Evolutionary conservation across 164 flowering plant species (phyloP).

Genomic region (Malania oleifera): DNA sequence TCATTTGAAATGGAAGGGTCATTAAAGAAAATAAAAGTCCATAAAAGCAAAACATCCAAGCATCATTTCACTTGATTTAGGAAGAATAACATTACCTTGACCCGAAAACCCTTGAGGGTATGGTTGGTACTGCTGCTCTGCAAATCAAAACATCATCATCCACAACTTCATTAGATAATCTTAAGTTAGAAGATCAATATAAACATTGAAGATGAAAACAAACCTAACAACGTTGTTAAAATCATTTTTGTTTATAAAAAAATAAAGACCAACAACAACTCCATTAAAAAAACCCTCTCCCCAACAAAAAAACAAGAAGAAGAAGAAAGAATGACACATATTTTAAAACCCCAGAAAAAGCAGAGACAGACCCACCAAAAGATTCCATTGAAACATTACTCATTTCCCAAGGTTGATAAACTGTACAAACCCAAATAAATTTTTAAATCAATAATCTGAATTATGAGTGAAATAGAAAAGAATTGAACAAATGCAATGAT

Average conservation of each 20-base stretch:
- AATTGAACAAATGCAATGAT: no score
- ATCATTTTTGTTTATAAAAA: not conserved
- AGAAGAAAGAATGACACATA: not conserved
- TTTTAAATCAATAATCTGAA: no score
- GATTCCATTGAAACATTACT: not conserved
- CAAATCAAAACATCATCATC: constrained; percentile 7
- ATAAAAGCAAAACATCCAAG: not conserved
- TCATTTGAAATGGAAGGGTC: not conserved
- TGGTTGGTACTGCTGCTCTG: constrained; percentile 49
- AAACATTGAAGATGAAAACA: not conserved
- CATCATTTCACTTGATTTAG: not conserved
- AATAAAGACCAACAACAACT: not conserved
- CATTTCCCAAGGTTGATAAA: not conserved
- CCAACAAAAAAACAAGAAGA: not conserved
- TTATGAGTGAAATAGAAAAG: no score
- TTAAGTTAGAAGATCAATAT: not conserved
- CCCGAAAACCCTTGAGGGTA: constrained; percentile 13
- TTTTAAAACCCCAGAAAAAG: not conserved
- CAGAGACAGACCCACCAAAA: constrained; percentile 4
- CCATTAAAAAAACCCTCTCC: not conserved
- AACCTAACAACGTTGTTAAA: not conserved
- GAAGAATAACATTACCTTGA: constrained; percentile 27
- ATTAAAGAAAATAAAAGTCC: not conserved
- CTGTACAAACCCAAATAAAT: not conserved
- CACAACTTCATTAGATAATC: not conserved